Evolutionary conservation across 176 grass and related monocot species (phyloP).

Genomic region (Phoenix roebelenii): DNA sequence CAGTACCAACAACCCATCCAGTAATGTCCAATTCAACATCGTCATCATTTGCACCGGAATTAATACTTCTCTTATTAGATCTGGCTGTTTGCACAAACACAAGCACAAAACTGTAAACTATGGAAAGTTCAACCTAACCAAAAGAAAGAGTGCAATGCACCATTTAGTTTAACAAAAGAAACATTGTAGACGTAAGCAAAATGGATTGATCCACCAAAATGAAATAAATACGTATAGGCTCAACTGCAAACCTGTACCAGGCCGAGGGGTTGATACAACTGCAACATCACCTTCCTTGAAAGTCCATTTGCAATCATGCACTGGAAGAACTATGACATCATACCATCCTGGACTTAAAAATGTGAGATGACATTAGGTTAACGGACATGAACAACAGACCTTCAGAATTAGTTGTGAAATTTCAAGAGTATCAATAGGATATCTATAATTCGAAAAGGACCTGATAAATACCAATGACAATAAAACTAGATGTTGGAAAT

Average conservation of each 20-base stretch:
- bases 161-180: no score
- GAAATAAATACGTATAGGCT: not conserved
- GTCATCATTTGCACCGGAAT: conserved; percentile 34
- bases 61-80: conserved; percentile 41
- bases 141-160: no score
- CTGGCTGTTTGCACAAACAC: conserved; percentile 53
- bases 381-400: not conserved
- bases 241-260: conserved; percentile 57
- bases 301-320: conserved; percentile 87
- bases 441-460: no score
- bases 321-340: conserved; percentile 72
- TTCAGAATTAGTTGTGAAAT: no score
- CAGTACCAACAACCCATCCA: conserved; percentile 71
- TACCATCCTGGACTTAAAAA: conserved; percentile 73
- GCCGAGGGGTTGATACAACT: conserved; percentile 62
- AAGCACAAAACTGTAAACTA: not conserved
- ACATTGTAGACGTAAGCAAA: no score
- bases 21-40: conserved; percentile 40
- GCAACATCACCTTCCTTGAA: conserved; percentile 99
- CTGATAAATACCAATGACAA: no score
- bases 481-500: no score
- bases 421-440: no score
- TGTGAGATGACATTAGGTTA: conserved; percentile 12
- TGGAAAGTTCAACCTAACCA: no score
- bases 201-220: not conserved